Conservation (phyloP, 176 grass and related monocot species). For the Tuctoria greenei region DNA sequence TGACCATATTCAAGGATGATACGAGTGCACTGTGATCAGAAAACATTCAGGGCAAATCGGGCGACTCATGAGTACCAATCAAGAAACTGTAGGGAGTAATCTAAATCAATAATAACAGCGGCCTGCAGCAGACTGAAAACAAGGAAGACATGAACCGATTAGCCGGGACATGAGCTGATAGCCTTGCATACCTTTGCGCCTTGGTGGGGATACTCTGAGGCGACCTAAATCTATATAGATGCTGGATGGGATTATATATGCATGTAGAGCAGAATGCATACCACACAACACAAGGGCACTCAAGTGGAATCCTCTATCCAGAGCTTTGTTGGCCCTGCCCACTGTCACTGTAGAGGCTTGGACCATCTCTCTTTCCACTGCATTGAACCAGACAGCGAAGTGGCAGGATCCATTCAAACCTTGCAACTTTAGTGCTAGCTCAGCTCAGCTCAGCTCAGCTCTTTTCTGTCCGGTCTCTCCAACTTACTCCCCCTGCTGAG, state of each 20-base stretch:
- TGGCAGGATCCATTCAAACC: slow-evolving; percentile 12
- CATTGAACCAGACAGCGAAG: slow-evolving; percentile 31
- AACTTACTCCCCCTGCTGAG: not conserved
- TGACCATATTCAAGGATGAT: not conserved
- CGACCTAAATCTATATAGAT: not conserved
- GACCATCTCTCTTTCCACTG: slow-evolving; percentile 3
- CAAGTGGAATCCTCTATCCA: slow-evolving; percentile 1
- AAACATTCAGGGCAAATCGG: not conserved
- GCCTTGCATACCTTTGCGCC: not conserved
- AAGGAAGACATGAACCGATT: not conserved
- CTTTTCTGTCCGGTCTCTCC: slow-evolving; percentile 2
- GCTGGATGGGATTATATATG: not conserved
- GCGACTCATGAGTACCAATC: not conserved
- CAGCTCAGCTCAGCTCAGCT: slow-evolving; percentile 15
- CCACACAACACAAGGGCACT: slow-evolving; percentile 22
- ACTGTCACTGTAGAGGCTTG: slow-evolving; percentile 31
- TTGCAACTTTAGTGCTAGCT: slow-evolving; percentile 27
- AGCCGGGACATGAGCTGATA: not conserved
- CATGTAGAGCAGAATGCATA: not conserved
- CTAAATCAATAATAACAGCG: not conserved
- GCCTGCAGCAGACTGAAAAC: not conserved
- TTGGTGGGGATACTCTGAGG: not conserved
- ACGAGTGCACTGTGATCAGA: not conserved
- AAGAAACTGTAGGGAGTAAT: not conserved
- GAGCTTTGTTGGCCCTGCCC: slow-evolving; percentile 4